These are phyloP conservation scores for Planoprotostelium fungivorum DNA, from an alignment of 78 protist genomes.

Conservation along the genomic window DNA sequence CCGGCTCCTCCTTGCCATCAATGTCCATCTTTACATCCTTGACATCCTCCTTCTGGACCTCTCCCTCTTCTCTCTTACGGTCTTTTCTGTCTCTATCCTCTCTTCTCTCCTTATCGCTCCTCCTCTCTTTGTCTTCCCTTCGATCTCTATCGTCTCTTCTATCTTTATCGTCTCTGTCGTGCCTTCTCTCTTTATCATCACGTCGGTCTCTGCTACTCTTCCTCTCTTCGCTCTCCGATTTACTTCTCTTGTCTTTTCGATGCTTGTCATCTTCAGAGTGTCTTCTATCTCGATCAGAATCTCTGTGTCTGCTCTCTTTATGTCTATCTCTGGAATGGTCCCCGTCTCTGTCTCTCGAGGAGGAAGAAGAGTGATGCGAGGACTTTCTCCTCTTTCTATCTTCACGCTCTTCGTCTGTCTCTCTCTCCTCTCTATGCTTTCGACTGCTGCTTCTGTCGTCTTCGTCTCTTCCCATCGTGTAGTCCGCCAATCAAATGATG, in stretches of 20 bases:
- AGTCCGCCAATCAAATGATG: too few species aligned
- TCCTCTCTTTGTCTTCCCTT: background rate
- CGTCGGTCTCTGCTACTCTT: conserved; percentile 8
- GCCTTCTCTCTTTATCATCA: conserved; percentile 21
- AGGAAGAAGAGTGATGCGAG: too few species aligned
- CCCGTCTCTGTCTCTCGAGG: too few species aligned
- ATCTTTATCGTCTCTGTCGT: conserved; percentile 1
- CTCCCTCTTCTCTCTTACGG: conserved; percentile 4
- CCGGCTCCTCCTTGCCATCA: background rate
- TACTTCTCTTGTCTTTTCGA: conserved; percentile 10
- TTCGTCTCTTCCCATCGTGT: too few species aligned
- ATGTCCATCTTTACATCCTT: conserved; percentile 5
- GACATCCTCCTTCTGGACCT: background rate
- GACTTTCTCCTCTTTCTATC: too few species aligned
- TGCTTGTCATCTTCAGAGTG: background rate
- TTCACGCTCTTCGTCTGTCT: too few species aligned
- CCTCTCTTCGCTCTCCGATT: conserved; percentile 14
- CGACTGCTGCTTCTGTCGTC: too few species aligned
- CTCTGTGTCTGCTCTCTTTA: background rate
- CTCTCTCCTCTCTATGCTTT: too few species aligned
- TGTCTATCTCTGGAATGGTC: background rate
- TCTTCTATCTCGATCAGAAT: background rate
- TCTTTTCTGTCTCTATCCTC: conserved; percentile 11
- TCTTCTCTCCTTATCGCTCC: conserved; percentile 17
- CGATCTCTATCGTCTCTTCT: conserved; percentile 11